Evolutionary conservation across 345 rosid species (phyloP), one percentile per base, ranked within the genome.

Genomic region (Eucalyptus urophylla): DNA sequence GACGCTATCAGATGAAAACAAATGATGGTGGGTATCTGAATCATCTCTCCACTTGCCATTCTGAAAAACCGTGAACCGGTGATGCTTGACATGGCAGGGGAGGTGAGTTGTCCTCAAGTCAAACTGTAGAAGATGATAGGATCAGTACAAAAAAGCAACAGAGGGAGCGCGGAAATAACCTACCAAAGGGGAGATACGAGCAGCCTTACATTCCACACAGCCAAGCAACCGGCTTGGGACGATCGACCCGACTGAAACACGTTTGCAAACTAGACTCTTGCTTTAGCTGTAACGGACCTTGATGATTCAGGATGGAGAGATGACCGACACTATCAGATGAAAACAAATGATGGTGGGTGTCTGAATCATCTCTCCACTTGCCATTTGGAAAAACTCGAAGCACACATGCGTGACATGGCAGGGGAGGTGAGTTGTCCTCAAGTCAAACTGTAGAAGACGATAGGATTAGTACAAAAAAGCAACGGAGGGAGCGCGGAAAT

Each of bases 191-290:
- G 11, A 31, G 80, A 67, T 67, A 67, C 80, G 43, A 31, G 94
- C 90, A 92, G 93, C 95, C 94, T 95, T 90, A 90, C 91, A 88
- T 88, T 40, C 91, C 94, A 22, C 22, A 37, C 24, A 9, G 83
- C 83, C 27, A 8, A 40, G 83, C 83, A 22, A 76, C 81, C 25
- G 8, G 81, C 45, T 3, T 7, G 5, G 81, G 81, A 3, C 4
- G 45, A 33, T 37, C 27, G 45, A 21, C 22, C 81, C 27, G 27
- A 10, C 11, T 8, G 8, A 24, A 72, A 33, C 44, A 33, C 3
- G 44, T 9, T 33, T 11, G 24, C 4, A 6, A 33, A 62, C 17
- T 24, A 10, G 40, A 5, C 21, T 21, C 4, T 19, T 33, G 3
- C 81, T 5, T 33, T 50, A 50, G 81, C 81, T 72, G 81, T 33